Percentiles rank a stretch among this genome's conserved stretches.
phyloP scores from a whole-genome alignment of 495 filamentous ascomycete genomes.

The Coniosporium apollinis region DNA sequence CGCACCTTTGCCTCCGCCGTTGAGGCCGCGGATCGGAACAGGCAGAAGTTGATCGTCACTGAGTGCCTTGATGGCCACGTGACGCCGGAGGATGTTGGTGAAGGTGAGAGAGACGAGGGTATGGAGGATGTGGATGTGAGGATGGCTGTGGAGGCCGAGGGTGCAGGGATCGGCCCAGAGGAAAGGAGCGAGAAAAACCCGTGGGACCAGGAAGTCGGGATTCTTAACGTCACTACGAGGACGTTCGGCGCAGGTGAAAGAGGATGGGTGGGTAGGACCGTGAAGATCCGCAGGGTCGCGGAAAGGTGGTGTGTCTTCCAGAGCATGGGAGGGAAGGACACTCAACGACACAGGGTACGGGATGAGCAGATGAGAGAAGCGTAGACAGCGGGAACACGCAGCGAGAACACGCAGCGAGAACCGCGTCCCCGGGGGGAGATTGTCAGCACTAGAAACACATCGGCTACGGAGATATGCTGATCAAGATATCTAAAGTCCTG shows the following conservation, averaged over 20 bases:
- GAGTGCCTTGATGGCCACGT: slow-evolving; percentile 10
- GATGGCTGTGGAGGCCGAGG: slow-evolving; percentile 13
- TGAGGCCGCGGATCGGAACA: slow-evolving; percentile 34
- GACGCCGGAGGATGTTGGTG: slow-evolving; percentile 7
- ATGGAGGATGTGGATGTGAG: slow-evolving; percentile 30
- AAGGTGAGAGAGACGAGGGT: neutral
- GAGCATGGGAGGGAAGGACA: slow-evolving; percentile 1
- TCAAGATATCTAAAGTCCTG: too few relatives aligned
- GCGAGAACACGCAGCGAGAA: too few relatives aligned
- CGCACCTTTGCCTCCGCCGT: slow-evolving; percentile 50
- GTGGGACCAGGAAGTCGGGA: slow-evolving; percentile 25
- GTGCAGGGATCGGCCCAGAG: slow-evolving; percentile 14
- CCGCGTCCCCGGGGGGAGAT: too few relatives aligned
- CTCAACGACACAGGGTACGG: too few relatives aligned
- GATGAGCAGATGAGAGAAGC: too few relatives aligned
- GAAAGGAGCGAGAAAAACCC: slow-evolving; percentile 7
- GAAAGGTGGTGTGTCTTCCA: slow-evolving; percentile 59
- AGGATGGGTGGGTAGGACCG: slow-evolving; percentile 48
- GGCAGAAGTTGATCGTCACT: slow-evolving; percentile 12
- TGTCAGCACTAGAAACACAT: too few relatives aligned
- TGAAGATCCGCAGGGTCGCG: slow-evolving; percentile 45
- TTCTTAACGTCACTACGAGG: slow-evolving; percentile 24
- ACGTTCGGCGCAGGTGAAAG: slow-evolving; percentile 32
- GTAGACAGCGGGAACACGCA: too few relatives aligned
- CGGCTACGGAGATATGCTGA: too few relatives aligned